Evolutionary conservation across 306 rosid genomes (phyloP).

Genomic region (Trifolium dubium): DNA sequence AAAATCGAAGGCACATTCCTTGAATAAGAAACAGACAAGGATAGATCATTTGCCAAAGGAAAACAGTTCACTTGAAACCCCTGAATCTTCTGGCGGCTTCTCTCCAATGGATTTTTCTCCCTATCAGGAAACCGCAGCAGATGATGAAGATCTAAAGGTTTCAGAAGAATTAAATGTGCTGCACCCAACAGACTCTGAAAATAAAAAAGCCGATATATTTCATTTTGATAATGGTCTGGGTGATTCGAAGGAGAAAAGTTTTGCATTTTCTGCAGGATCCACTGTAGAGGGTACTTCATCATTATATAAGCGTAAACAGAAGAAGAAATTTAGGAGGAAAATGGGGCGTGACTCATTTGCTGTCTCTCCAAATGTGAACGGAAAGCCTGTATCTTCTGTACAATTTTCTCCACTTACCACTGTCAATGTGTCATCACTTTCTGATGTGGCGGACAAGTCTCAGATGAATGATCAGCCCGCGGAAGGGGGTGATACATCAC

Average conservation of each 20-base stretch:
- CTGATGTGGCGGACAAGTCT: slow-evolving; percentile 44
- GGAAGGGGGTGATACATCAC: slow-evolving; percentile 47
- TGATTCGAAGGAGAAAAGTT: slow-evolving; percentile 48
- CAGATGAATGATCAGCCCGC: slow-evolving; percentile 47
- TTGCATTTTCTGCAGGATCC: slow-evolving; percentile 69
- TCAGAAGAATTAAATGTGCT: slow-evolving; percentile 42
- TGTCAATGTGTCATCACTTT: slow-evolving; percentile 46
- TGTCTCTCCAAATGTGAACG: slow-evolving; percentile 54
- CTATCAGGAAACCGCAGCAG: slow-evolving; percentile 58
- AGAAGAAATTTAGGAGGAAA: slow-evolving; percentile 66
- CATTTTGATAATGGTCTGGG: slow-evolving; percentile 47
- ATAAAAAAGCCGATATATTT: slow-evolving; percentile 45
- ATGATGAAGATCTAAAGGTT: slow-evolving; percentile 51
- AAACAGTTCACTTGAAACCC: slow-evolving; percentile 51
- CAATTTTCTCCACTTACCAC: slow-evolving; percentile 47
- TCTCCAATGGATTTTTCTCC: slow-evolving; percentile 98
- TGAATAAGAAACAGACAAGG: slow-evolving; percentile 51
- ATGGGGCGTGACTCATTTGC: slow-evolving; percentile 46
- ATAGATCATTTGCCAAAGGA: slow-evolving; percentile 54
- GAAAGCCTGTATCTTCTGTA: slow-evolving; percentile 52
- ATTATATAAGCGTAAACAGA: slow-evolving; percentile 51
- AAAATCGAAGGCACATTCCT: slow-evolving; percentile 53
- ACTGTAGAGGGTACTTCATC: slow-evolving; percentile 44
- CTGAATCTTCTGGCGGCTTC: slow-evolving; percentile 58
- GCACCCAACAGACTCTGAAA: slow-evolving; percentile 43